phyloP scores from a whole-genome alignment of 495 filamentous ascomycete genomes.

The Penicillium salamii region DNA sequence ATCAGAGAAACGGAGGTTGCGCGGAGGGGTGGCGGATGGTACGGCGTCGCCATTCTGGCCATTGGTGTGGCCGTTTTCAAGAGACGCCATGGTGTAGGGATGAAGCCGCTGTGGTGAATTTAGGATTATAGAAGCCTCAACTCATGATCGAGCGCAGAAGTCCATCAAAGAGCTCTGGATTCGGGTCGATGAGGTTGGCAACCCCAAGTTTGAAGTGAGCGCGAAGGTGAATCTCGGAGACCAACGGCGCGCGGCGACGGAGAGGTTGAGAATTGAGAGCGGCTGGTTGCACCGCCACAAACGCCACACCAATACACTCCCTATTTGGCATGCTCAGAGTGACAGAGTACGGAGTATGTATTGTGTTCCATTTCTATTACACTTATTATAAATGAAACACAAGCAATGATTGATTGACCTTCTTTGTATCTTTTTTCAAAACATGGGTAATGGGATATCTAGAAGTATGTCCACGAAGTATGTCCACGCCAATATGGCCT shows the following conservation, averaged over 20 bases:
- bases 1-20: constrained; percentile 70
- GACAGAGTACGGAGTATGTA: too few species aligned
- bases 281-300: constrained; percentile 29
- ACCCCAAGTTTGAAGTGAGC: constrained; percentile 9
- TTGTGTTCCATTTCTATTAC: too few species aligned
- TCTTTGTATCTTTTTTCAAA: background rate
- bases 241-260: constrained; percentile 14
- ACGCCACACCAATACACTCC: constrained; percentile 11
- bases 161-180: constrained; percentile 9
- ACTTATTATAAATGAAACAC: too few species aligned
- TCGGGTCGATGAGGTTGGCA: constrained; percentile 5
- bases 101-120: constrained; percentile 11
- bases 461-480: constrained; percentile 3
- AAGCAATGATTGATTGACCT: too few species aligned
- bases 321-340: too few species aligned
- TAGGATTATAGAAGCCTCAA: constrained; percentile 25
- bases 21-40: constrained; percentile 16
- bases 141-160: constrained; percentile 34
- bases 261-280: constrained; percentile 25
- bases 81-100: constrained; percentile 46
- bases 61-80: constrained; percentile 55
- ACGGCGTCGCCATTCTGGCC: constrained; percentile 37
- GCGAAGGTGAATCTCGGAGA: constrained; percentile 19
- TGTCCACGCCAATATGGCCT: constrained; percentile 9
- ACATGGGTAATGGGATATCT: background rate